A percentile compares a stretch with the other conserved stretches of the same genome.
Evolutionary conservation across 192 early-diverging fungal species (phyloP).

Genomic region (Linnemannia elongata): DNA sequence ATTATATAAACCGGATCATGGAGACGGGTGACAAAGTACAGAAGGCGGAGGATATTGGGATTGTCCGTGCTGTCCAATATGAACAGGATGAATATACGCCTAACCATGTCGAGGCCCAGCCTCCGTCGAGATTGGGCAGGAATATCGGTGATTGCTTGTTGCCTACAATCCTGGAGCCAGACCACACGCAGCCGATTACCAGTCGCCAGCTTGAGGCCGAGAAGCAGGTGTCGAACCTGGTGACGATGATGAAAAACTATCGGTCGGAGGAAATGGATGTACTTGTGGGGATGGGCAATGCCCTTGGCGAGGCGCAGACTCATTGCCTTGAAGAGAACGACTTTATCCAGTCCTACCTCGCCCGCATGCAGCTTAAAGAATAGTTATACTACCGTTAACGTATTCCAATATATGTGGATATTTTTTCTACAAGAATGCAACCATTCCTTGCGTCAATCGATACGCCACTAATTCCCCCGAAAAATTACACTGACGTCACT

Average conservation of each 20-base stretch:
- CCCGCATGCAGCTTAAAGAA: conserved; percentile 28
- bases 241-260: conserved; percentile 42
- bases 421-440: too few relatives aligned
- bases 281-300: conserved; percentile 23
- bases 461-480: background rate
- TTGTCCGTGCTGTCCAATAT: conserved; percentile 21
- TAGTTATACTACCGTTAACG: too few relatives aligned
- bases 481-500: background rate
- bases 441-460: background rate
- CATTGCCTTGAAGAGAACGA: conserved; percentile 27
- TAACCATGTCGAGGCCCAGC: background rate
- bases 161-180: conserved; percentile 25
- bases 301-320: conserved; percentile 36
- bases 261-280: conserved; percentile 33
- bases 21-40: conserved; percentile 50
- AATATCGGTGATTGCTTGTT: conserved; percentile 20
- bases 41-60: conserved; percentile 15
- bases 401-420: background rate
- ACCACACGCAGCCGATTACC: conserved; percentile 27
- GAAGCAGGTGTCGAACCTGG: conserved; percentile 16
- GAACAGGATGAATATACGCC: background rate
- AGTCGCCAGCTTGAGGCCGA: conserved; percentile 23
- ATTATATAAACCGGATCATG: conserved; percentile 41
- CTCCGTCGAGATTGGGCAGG: background rate
- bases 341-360: conserved; percentile 36